A percentile compares a stretch with the other conserved stretches of the same genome.
Conservation (phyloP, 2,329 filamentous ascomycete genomes). For the Venturia nashicola region DNA sequence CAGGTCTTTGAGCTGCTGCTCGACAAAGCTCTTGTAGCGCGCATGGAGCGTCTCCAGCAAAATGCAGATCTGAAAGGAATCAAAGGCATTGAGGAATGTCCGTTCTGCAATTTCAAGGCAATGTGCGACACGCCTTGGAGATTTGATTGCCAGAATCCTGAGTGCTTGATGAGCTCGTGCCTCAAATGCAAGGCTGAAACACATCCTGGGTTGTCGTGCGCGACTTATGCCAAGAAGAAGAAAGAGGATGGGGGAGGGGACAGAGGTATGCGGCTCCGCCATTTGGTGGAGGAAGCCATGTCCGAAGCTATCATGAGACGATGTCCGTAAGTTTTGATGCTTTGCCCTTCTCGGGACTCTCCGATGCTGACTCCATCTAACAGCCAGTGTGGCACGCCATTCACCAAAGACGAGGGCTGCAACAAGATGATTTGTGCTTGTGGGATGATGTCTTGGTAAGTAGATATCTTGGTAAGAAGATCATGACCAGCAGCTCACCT, state of each 20-base stretch:
- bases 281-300: slow-evolving; percentile 73
- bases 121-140: slow-evolving; percentile 54
- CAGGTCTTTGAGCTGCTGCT: slow-evolving; percentile 46
- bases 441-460: slow-evolving; percentile 41
- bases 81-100: slow-evolving; percentile 62
- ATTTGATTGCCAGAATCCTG: slow-evolving; percentile 25
- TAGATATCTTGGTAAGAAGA: slow-evolving; percentile 9
- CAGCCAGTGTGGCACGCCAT: slow-evolving; percentile 52
- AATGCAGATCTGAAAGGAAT: slow-evolving; percentile 57
- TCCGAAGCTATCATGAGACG: slow-evolving; percentile 63
- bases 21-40: slow-evolving; percentile 43
- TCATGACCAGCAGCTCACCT: neutral
- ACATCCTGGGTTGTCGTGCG: neutral
- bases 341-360: neutral
- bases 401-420: slow-evolving; percentile 68
- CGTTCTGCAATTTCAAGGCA: slow-evolving; percentile 70
- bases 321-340: slow-evolving; percentile 42
- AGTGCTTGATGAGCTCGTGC: neutral
- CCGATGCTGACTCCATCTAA: neutral
- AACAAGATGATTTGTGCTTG: slow-evolving; percentile 74
- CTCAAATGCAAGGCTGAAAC: neutral
- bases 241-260: neutral
- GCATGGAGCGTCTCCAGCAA: slow-evolving; percentile 60
- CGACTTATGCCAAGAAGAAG: neutral
- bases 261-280: slow-evolving; percentile 46